Evolutionary conservation across 345 rosid genomes (phyloP).

Genomic region (Moricandia moricandioides): DNA sequence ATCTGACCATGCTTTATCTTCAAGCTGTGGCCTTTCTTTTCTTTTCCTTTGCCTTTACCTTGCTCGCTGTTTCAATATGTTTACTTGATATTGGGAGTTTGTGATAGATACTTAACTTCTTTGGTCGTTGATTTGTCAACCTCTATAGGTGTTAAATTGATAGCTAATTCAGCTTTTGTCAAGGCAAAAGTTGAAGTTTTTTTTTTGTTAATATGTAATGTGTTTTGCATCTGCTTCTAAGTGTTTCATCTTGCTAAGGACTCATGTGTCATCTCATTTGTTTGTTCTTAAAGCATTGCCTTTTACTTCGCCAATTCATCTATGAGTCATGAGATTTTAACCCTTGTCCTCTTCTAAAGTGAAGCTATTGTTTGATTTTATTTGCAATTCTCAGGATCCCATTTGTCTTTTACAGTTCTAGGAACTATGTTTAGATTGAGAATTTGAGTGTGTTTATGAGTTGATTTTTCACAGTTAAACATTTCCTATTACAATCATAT

Average conservation of each 20-base stretch:
- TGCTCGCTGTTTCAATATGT: conserved; percentile 8
- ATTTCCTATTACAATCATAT: neutral
- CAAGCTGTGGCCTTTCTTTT: conserved; percentile 19
- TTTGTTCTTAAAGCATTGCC: conserved; percentile 2
- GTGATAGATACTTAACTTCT: conserved; percentile 22
- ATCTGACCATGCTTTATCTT: conserved; percentile 27
- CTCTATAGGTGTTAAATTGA: neutral
- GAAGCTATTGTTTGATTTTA: neutral
- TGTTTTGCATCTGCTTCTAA: neutral
- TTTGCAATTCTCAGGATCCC: neutral
- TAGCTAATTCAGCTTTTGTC: neutral
- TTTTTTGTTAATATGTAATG: neutral
- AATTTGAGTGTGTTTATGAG: neutral
- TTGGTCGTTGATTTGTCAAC: conserved; percentile 14
- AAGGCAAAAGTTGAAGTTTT: neutral
- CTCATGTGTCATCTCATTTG: neutral
- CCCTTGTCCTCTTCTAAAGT: conserved; percentile 6
- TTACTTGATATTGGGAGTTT: conserved; percentile 21
- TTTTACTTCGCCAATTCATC: neutral
- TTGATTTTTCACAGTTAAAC: neutral
- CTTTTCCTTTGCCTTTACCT: conserved; percentile 15
- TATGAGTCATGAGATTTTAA: neutral
- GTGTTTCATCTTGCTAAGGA: neutral
- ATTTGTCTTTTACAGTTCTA: neutral
- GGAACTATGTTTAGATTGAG: neutral